phyloP scores from a whole-genome alignment of 352 stramenopile species.

The Phytophthora meadii region DNA sequence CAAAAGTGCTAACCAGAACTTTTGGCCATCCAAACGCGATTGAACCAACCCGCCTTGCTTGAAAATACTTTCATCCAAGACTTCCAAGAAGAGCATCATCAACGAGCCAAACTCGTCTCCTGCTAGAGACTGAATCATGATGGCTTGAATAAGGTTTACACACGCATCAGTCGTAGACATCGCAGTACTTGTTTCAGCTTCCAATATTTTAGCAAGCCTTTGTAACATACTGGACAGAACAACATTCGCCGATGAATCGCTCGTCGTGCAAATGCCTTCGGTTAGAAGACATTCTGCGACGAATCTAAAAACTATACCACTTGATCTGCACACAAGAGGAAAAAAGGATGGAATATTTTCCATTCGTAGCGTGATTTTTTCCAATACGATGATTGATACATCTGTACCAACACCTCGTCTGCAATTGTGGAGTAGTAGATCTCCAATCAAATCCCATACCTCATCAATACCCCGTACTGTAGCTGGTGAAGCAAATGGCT shows the following conservation, averaged over 20 bases:
- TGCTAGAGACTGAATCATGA: slow-evolving; percentile 51
- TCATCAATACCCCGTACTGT: slow-evolving; percentile 48
- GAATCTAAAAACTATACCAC: slow-evolving; percentile 52
- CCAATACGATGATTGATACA: slow-evolving; percentile 54
- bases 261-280: neutral
- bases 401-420: slow-evolving; percentile 30
- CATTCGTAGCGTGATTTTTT: slow-evolving; percentile 55
- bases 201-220: slow-evolving; percentile 22
- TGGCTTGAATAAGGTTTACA: slow-evolving; percentile 49
- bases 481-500: slow-evolving; percentile 45
- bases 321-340: slow-evolving; percentile 56
- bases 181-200: neutral
- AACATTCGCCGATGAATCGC: neutral
- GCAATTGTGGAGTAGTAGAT: slow-evolving; percentile 61
- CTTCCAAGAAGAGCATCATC: slow-evolving; percentile 70
- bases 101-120: slow-evolving; percentile 70
- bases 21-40: slow-evolving; percentile 43
- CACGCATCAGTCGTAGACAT: slow-evolving; percentile 37
- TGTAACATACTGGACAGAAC: slow-evolving; percentile 13
- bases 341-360: slow-evolving; percentile 65
- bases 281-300: slow-evolving; percentile 37
- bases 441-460: slow-evolving; percentile 73
- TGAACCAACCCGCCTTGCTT: slow-evolving; percentile 3
- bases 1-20: slow-evolving; percentile 71
- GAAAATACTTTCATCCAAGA: slow-evolving; percentile 45